These are phyloP conservation scores for Limnomonas spitsbergensis DNA, from an alignment of 139 green algal genomes.

Conservation along the genomic window DNA sequence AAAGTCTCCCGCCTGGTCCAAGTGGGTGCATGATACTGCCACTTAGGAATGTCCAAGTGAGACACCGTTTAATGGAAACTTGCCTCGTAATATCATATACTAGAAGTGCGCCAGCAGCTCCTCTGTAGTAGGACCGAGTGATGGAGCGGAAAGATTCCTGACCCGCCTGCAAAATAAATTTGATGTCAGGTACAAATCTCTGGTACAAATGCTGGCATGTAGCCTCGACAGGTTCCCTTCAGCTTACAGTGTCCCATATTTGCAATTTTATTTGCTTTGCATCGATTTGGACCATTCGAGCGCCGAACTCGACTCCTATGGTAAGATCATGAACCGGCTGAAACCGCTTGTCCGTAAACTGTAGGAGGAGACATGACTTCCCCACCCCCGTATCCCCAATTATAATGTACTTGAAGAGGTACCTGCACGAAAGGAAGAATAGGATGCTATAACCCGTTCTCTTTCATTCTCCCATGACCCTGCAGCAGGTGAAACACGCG, in stretches of 20 bases:
- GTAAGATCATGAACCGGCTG: constrained; percentile 90
- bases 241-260: constrained; percentile 90
- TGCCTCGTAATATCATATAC: constrained; percentile 96
- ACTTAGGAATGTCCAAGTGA: too few species aligned
- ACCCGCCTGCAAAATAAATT: constrained; percentile 67
- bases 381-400: constrained; percentile 97
- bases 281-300: constrained; percentile 98
- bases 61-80: too few species aligned
- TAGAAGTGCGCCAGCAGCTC: constrained; percentile 92
- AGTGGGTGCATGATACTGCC: too few species aligned
- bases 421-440: background rate
- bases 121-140: constrained; percentile 96
- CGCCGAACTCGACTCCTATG: constrained; percentile 94
- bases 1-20: constrained; percentile 89
- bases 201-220: too few species aligned
- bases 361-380: constrained; percentile 98
- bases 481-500: background rate
- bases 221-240: too few species aligned
- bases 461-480: too few species aligned
- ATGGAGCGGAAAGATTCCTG: constrained; percentile 98
- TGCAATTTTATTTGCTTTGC: constrained; percentile 98
- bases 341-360: constrained; percentile 99
- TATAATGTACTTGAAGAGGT: constrained; percentile 86
- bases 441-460: too few species aligned
- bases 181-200: background rate